phyloP scores from a whole-genome alignment of 768 basidiomycete genomes.

The Suillus decipiens region DNA sequence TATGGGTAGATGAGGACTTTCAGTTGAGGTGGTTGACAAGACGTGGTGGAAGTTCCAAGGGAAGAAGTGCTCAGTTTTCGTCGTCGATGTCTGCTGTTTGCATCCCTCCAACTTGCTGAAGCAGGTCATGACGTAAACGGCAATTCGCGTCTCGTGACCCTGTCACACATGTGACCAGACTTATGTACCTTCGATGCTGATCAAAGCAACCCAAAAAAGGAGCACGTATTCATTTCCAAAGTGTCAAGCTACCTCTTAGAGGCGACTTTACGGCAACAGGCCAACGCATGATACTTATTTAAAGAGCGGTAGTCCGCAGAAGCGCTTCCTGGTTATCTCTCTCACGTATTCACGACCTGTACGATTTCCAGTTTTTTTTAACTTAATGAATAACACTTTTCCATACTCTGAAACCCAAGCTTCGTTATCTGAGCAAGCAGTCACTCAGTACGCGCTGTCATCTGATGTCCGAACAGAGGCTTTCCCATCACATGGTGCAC shows the following conservation, averaged over 20 bases:
- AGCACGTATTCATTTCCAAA: constrained; percentile 13
- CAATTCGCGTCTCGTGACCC: constrained; percentile 26
- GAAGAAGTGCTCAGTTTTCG: constrained; percentile 33
- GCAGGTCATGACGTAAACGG: constrained; percentile 20
- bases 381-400: constrained; percentile 24
- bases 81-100: constrained; percentile 19
- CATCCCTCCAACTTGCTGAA: constrained; percentile 24
- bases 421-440: constrained; percentile 10
- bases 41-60: constrained; percentile 36
- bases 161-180: constrained; percentile 15
- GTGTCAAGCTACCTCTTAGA: background rate
- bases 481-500: constrained; percentile 16
- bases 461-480: background rate
- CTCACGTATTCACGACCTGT: constrained; percentile 18
- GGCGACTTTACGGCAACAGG: constrained; percentile 27
- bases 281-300: constrained; percentile 23
- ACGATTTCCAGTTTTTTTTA: constrained; percentile 6
- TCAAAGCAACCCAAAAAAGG: constrained; percentile 26
- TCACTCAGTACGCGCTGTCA: constrained; percentile 6
- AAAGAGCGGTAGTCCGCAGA: constrained; percentile 10
- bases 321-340: background rate
- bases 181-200: constrained; percentile 14
- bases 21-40: constrained; percentile 15
- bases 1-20: background rate
- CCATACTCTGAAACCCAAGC: constrained; percentile 15